Base-by-base conservation (phyloP, 768 basidiomycete genomes). In the Auricularia heimuer region DNA sequence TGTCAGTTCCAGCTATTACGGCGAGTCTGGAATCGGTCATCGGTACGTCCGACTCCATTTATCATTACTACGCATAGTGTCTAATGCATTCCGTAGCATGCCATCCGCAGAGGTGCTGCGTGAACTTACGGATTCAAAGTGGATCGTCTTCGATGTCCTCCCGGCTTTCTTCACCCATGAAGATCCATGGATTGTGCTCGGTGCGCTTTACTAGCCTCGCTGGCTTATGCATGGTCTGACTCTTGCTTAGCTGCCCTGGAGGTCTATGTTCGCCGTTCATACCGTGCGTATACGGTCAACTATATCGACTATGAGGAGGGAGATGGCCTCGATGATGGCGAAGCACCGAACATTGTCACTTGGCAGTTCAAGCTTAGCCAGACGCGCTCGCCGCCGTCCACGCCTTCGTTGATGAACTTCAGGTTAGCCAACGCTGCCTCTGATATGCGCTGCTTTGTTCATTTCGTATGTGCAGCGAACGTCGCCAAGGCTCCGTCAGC, bases 281-380 rank as follows among this genome's bases (percentile, higher is more conserved):
- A 99, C 77, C 88, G 89, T 67, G 96, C 93, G 3, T 99, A 99
- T 77, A 88, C 85, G 24, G 76, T 98, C 54, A 80, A 97, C 62
- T 92, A 92, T 37, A 82, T 99, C 65, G 96, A 98, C 74, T 94
- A 96, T 73, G 94, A 98, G 71, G 92, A 94, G 73, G 96, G 93
- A 3, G 91, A 95, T 71, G 83, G 85, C 21, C 72, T 84, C 21
- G 93, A 93, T 69, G 91, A 92, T 67, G 91, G 89, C 36, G 92
- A 94, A 66, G 82, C 84, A 3, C 89, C 91, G 12, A 82, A 83
- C 67, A 84, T 90, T 62, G 82, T 96, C 33, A 92, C 87, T 4
- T 98, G 97, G 97, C 84, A 92, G 47, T 99, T 99, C 85, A 95
- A 94, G 74, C 82, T 98, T 54, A 91, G 93, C 56, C 88, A 88